These are phyloP conservation scores for Amanita pseudoporphyria DNA, from an alignment of 768 basidiomycete genomes.

Conservation along the genomic window DNA sequence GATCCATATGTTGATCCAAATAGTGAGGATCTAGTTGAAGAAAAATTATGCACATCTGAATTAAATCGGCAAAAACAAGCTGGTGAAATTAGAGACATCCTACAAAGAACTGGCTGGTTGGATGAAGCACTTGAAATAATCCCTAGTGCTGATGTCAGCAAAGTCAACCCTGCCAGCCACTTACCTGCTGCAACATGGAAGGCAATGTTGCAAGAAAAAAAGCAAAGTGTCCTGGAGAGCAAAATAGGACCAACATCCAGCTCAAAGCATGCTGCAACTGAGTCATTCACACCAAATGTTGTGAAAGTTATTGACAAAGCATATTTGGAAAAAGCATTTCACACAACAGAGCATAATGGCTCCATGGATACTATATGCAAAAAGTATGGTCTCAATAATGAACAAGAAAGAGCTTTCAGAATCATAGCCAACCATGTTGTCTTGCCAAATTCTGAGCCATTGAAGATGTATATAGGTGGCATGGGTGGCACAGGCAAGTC, in stretches of 20 bases:
- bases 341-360: neutral
- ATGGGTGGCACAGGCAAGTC: constrained; percentile 25
- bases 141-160: neutral
- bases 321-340: constrained; percentile 13
- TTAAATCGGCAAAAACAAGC: neutral
- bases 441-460: too few relatives aligned
- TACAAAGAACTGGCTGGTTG: neutral
- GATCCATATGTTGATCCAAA: too few relatives aligned
- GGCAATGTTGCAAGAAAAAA: neutral
- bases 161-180: neutral
- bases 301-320: constrained; percentile 18
- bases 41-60: neutral
- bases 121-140: neutral
- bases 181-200: neutral
- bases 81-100: neutral
- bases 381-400: constrained; percentile 13
- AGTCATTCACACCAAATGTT: too few relatives aligned
- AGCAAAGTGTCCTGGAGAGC: neutral
- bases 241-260: too few relatives aligned
- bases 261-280: too few relatives aligned
- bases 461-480: too few relatives aligned
- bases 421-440: too few relatives aligned
- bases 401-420: too few relatives aligned
- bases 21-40: too few relatives aligned
- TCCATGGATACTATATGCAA: constrained; percentile 3